phyloP scores from a whole-genome alignment of 345 rosid genomes.

The Laguncularia racemosa region DNA sequence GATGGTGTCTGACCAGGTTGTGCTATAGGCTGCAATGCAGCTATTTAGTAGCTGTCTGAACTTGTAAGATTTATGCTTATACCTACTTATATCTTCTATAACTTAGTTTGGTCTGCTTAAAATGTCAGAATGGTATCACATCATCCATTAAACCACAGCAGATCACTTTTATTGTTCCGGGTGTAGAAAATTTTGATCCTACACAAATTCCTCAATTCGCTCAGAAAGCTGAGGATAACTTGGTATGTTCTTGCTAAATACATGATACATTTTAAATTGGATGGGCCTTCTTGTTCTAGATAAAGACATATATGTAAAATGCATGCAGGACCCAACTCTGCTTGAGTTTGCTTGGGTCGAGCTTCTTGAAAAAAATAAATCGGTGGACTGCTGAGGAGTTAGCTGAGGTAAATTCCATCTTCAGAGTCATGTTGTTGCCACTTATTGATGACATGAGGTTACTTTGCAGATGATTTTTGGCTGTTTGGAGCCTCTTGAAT shows the following conservation, averaged over 20 bases:
- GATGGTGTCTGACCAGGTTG: conserved; percentile 99
- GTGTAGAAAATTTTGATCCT: conserved; percentile 67
- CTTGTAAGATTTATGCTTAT: background rate
- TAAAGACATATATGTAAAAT: conserved; percentile 1
- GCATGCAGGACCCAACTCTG: conserved; percentile 64
- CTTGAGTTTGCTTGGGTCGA: conserved; percentile 96
- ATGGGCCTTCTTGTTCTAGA: background rate
- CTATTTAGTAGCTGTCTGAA: conserved; percentile 34
- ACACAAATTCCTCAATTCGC: conserved; percentile 54
- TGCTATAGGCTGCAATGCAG: conserved; percentile 33
- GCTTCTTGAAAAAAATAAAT: conserved; percentile 78
- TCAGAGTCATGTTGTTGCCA: conserved; percentile 5
- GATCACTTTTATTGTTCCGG: conserved; percentile 76
- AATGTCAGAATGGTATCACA: conserved; percentile 62
- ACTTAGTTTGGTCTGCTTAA: conserved; percentile 5
- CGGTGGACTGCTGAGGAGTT: conserved; percentile 79
- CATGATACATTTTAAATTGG: background rate
- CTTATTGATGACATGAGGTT: conserved; percentile 24
- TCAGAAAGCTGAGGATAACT: conserved; percentile 56
- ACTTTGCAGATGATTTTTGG: conserved; percentile 80
- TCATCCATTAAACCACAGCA: conserved; percentile 86
- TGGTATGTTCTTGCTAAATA: conserved; percentile 36
- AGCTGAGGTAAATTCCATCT: conserved; percentile 62
- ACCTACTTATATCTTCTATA: background rate
- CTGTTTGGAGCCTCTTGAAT: conserved; percentile 67